Evolutionary conservation across 371 early-diverging fungal genomes (phyloP).

Genomic region (Mortierella sp.): DNA sequence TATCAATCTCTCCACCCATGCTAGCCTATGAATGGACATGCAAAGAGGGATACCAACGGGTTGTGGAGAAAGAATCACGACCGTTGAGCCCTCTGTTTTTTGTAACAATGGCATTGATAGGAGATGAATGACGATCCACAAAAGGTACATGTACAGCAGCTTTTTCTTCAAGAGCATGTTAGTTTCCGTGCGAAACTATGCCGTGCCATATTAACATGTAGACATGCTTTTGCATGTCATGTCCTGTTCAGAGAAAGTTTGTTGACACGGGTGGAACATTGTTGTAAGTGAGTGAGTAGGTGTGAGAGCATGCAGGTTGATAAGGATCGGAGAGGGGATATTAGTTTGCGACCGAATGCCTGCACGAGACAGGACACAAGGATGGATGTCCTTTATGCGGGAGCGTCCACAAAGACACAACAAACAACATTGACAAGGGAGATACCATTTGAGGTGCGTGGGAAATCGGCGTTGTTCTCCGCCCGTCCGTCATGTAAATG

Average conservation of each 20-base stretch:
- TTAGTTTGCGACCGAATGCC: no score
- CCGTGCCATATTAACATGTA: not conserved
- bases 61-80: conserved; percentile 9
- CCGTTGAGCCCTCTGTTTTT: not conserved
- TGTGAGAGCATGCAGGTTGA: conserved; percentile 7
- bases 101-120: not conserved
- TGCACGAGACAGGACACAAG: no score
- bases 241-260: no score
- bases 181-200: not conserved
- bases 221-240: no score
- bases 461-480: not conserved
- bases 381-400: not conserved
- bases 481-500: not conserved
- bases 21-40: not conserved
- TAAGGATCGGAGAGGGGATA: no score
- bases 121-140: conserved; percentile 6
- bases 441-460: conserved; percentile 13
- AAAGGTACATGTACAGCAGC: not conserved
- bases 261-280: no score
- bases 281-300: not conserved
- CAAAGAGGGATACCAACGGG: not conserved
- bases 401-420: not conserved
- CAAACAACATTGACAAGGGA: not conserved
- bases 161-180: not conserved
- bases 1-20: not conserved